Percentiles rank a stretch among this genome's conserved stretches.
Evolutionary conservation across 345 rosid species (phyloP).

Genomic region (Triadica sebifera): DNA sequence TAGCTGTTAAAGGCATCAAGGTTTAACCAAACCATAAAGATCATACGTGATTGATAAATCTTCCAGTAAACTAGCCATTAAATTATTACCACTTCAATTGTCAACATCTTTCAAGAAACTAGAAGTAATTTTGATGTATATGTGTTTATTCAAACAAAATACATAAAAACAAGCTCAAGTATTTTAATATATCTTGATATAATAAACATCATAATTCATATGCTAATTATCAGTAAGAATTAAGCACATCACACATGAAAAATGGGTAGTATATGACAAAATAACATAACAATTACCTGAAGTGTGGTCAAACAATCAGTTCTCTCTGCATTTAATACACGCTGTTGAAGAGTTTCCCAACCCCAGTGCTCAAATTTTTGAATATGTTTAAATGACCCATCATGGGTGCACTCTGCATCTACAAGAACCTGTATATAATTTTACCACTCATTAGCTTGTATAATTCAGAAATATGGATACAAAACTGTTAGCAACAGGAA

Average conservation of each 20-base stretch:
- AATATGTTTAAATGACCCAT: constrained; percentile 83
- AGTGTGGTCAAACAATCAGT: constrained; percentile 65
- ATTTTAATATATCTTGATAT: neutral
- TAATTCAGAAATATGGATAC: neutral
- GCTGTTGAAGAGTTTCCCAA: constrained; percentile 84
- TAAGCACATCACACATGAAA: neutral
- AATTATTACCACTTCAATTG: too few relatives aligned
- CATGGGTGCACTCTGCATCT: constrained; percentile 99
- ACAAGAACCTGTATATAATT: constrained; percentile 70
- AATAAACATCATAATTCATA: neutral
- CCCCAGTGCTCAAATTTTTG: constrained; percentile 97
- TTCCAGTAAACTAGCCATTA: neutral
- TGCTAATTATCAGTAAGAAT: neutral
- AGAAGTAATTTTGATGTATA: neutral
- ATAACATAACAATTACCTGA: constrained; percentile 49
- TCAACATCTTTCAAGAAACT: neutral
- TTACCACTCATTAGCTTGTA: constrained; percentile 9
- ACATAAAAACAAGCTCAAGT: neutral
- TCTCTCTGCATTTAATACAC: constrained; percentile 81
- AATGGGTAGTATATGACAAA: neutral
- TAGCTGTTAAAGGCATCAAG: neutral
- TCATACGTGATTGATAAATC: neutral
- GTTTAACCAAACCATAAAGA: neutral
- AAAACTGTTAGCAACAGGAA: neutral
- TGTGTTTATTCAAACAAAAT: neutral